Conservation (phyloP, 139 green algal species). For the Volvox reticuliferus region DNA sequence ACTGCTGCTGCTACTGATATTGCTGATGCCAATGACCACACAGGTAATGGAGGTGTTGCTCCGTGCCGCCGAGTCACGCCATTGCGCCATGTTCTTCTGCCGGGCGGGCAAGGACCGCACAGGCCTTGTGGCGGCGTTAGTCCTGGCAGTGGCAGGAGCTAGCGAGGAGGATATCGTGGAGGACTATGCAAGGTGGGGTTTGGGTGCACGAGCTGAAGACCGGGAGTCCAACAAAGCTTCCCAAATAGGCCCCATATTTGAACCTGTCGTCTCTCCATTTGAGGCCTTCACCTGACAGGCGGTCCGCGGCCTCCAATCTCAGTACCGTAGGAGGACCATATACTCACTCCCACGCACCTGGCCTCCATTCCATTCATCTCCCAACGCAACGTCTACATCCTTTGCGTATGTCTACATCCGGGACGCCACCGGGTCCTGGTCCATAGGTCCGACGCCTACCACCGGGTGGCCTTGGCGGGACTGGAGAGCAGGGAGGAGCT, state of each 20-base stretch:
- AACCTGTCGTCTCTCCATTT: no score
- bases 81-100: conserved; percentile 81
- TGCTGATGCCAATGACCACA: no score
- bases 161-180: conserved; percentile 51
- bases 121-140: conserved; percentile 72
- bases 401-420: no score
- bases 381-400: no score
- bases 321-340: no score
- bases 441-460: conserved; percentile 42
- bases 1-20: no score
- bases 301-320: no score
- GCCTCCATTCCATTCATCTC: no score
- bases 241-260: no score
- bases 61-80: conserved; percentile 24
- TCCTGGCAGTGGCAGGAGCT: conserved; percentile 71
- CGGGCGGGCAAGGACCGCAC: conserved; percentile 82
- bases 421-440: background rate
- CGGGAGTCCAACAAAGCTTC: no score
- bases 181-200: conserved; percentile 47
- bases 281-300: no score
- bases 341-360: no score
- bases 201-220: background rate
- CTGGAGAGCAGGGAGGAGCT: conserved; percentile 56
- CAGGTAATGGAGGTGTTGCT: conserved; percentile 37
- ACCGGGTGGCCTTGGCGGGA: conserved; percentile 58